These are phyloP conservation scores for Elaeis oleifera DNA, from an alignment of 202 grass and related monocot species.

Conservation along the genomic window DNA sequence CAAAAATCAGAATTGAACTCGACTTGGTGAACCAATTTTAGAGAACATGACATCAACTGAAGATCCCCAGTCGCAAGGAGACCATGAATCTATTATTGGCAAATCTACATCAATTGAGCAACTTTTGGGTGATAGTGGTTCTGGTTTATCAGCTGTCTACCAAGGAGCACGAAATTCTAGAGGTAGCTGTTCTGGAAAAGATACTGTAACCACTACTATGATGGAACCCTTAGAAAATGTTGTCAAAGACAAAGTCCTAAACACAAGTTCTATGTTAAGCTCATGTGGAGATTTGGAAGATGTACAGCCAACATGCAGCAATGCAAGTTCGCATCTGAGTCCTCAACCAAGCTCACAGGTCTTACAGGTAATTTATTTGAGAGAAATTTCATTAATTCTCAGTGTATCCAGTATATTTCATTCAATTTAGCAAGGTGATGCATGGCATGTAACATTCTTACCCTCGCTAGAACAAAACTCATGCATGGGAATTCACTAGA, in stretches of 20 bases:
- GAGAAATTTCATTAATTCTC: constrained; percentile 5
- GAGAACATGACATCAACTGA: constrained; percentile 70
- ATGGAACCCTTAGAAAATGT: neutral
- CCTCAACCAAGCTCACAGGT: constrained; percentile 13
- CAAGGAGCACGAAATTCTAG: constrained; percentile 18
- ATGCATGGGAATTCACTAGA: too few relatives aligned
- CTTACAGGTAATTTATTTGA: constrained; percentile 24
- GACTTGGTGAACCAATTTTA: constrained; percentile 79
- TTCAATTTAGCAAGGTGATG: neutral
- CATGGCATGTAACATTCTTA: neutral
- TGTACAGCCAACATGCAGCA: neutral
- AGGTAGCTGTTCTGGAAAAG: constrained; percentile 3
- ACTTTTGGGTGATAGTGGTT: constrained; percentile 44
- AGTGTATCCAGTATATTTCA: neutral
- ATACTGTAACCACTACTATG: neutral
- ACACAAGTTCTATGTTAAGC: neutral
- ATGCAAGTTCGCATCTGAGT: constrained; percentile 7
- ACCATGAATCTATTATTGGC: constrained; percentile 35
- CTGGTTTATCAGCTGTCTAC: constrained; percentile 17
- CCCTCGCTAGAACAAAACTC: too few relatives aligned
- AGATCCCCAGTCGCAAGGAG: constrained; percentile 20
- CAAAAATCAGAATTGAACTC: constrained; percentile 67
- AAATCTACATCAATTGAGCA: constrained; percentile 41
- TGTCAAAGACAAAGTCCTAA: neutral
- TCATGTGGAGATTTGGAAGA: constrained; percentile 6